Evolutionary conservation across 495 filamentous ascomycete species (phyloP).

Genomic region (Penicillium roqueforti): DNA sequence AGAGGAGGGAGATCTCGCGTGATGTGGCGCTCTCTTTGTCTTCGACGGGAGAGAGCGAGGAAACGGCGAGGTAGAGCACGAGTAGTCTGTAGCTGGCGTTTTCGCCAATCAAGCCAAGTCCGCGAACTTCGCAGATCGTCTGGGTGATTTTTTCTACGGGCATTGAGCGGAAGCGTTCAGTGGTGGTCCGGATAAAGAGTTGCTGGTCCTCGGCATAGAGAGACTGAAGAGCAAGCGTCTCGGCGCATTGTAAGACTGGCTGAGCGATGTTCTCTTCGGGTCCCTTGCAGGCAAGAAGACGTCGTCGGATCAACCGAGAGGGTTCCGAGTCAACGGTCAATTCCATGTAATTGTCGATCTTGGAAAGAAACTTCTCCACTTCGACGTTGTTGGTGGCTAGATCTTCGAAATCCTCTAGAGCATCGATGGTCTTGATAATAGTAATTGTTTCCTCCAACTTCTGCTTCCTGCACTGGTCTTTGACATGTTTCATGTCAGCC

Average conservation of each 20-base stretch:
- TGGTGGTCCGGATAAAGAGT: constrained; percentile 38
- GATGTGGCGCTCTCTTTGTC: constrained; percentile 39
- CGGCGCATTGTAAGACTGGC: constrained; percentile 34
- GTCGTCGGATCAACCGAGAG: constrained; percentile 36
- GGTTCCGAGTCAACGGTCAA: constrained; percentile 36
- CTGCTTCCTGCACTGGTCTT: constrained; percentile 40
- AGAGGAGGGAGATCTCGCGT: constrained; percentile 36
- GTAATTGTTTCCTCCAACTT: constrained; percentile 40
- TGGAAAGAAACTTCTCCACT: constrained; percentile 37
- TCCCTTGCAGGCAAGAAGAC: constrained; percentile 35
- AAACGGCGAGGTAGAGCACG: constrained; percentile 35
- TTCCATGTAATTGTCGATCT: constrained; percentile 39
- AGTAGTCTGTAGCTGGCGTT: constrained; percentile 34
- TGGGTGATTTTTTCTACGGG: constrained; percentile 23
- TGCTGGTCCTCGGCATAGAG: constrained; percentile 44
- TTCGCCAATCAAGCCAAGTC: constrained; percentile 31
- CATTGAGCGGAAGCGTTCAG: constrained; percentile 37
- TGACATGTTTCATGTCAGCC: constrained; percentile 37
- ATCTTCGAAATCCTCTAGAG: constrained; percentile 45
- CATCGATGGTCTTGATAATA: constrained; percentile 42
- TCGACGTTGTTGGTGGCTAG: constrained; percentile 34
- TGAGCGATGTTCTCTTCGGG: constrained; percentile 28
- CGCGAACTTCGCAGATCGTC: constrained; percentile 33
- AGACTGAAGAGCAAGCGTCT: constrained; percentile 35
- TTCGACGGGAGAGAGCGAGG: constrained; percentile 30